A percentile compares a stretch with the other conserved stretches of the same genome.
phyloP scores from a whole-genome alignment of 1,139 yeast species.

The Hemisphaericaspora xylofermentans region DNA sequence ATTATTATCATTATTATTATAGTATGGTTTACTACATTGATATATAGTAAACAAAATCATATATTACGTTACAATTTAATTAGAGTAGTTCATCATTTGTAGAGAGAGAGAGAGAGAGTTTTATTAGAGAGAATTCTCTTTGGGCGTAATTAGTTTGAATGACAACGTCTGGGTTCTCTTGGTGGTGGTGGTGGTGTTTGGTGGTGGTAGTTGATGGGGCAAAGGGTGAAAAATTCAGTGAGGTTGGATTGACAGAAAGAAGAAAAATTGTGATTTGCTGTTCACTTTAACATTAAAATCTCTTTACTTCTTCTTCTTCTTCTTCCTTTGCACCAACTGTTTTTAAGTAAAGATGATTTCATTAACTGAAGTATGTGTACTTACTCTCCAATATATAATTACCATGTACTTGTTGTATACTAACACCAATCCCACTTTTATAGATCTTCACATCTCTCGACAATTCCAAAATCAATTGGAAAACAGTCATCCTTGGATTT shows the following conservation, averaged over 20 bases:
- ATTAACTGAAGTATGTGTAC: conserved; percentile 20
- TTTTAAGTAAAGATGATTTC: conserved; percentile 10
- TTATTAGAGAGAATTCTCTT: no score
- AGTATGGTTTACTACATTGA: conserved; percentile 4
- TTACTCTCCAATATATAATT: background rate
- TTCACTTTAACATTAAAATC: no score
- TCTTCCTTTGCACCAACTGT: no score
- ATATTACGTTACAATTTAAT: conserved; percentile 4
- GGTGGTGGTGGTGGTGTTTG: no score
- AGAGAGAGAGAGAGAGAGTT: no score
- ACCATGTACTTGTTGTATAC: conserved; percentile 2
- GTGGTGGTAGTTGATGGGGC: no score
- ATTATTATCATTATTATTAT: background rate
- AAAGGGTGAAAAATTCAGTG: no score
- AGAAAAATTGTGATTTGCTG: no score
- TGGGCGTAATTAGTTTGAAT: no score
- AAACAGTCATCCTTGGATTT: conserved; percentile 67
- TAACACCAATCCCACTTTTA: conserved; percentile 8
- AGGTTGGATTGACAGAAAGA: no score
- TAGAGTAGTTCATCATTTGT: no score
- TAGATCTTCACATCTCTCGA: conserved; percentile 35
- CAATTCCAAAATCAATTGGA: conserved; percentile 71
- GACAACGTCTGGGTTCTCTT: no score
- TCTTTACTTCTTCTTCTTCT: background rate
- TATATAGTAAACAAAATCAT: conserved; percentile 1